These are phyloP conservation scores for Populus hybrid DNA, from an alignment of 441 rosid species.

Conservation along the genomic window DNA sequence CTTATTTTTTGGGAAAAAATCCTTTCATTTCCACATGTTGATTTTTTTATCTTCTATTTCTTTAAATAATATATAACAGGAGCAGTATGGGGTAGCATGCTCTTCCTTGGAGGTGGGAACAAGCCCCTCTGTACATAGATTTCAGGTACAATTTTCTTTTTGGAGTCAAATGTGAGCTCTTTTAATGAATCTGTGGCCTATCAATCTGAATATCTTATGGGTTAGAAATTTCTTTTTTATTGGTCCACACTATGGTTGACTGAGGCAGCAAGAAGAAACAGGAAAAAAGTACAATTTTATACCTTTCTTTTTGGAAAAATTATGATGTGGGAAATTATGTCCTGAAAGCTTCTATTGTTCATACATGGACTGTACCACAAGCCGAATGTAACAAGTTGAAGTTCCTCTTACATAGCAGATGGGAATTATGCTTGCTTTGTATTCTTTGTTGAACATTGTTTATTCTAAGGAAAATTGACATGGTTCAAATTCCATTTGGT, in stretches of 20 bases:
- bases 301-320: not conserved
- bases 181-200: not conserved
- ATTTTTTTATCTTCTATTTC: not conserved
- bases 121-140: slow-evolving; percentile 61
- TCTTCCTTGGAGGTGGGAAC: slow-evolving; percentile 48
- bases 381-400: not conserved
- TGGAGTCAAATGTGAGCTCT: not conserved
- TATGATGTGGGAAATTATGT: not conserved
- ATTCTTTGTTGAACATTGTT: not conserved
- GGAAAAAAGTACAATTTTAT: not conserved
- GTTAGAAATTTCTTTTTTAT: not conserved
- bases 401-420: not conserved
- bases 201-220: not conserved
- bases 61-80: slow-evolving; percentile 44
- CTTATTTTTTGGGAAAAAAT: not conserved
- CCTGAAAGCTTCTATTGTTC: not conserved
- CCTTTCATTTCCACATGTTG: not conserved
- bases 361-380: not conserved
- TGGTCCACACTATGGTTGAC: not conserved
- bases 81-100: slow-evolving; percentile 59
- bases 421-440: not conserved
- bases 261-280: not conserved
- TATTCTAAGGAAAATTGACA: not conserved
- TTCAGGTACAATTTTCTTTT: slow-evolving; percentile 52
- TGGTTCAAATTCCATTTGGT: not conserved